A percentile compares a stretch with the other conserved stretches of the same genome.
Conservation (phyloP, 1,139 yeast species). For the Hyphopichia fennica region DNA sequence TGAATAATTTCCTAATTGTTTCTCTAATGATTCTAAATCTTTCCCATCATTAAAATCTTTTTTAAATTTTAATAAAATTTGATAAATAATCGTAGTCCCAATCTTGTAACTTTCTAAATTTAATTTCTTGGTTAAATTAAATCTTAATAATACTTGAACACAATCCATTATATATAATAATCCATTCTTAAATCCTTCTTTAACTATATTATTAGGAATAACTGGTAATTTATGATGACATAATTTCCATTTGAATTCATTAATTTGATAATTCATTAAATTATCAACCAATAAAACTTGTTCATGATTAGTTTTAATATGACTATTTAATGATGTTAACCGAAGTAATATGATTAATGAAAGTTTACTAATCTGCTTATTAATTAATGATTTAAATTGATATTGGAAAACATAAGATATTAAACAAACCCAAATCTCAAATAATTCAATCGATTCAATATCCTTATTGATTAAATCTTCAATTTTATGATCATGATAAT, state of each 20-base stretch:
- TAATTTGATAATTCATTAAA: slow-evolving; percentile 22
- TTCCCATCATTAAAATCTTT: slow-evolving; percentile 1
- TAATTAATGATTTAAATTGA: slow-evolving; percentile 28
- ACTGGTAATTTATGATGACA: slow-evolving; percentile 42
- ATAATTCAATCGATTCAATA: slow-evolving; percentile 20
- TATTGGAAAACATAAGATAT: slow-evolving; percentile 39
- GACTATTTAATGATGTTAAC: slow-evolving; percentile 19
- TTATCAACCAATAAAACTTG: slow-evolving; percentile 8
- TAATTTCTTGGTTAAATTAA: slow-evolving; percentile 38
- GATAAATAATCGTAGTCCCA: slow-evolving; percentile 23
- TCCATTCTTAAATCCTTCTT: slow-evolving; percentile 28
- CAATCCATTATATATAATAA: slow-evolving; percentile 39
- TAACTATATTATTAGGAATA: slow-evolving; percentile 25
- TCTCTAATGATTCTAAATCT: background rate
- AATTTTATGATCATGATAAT: slow-evolving; percentile 12
- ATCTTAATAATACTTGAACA: slow-evolving; percentile 36
- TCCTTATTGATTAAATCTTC: slow-evolving; percentile 16
- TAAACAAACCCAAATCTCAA: slow-evolving; percentile 38
- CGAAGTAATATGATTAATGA: slow-evolving; percentile 23
- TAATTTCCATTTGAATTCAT: slow-evolving; percentile 43
- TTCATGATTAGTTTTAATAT: slow-evolving; percentile 4
- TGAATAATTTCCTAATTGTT: slow-evolving; percentile 16
- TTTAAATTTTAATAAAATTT: slow-evolving; percentile 13
- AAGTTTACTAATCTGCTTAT: slow-evolving; percentile 23
- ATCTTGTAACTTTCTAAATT: slow-evolving; percentile 30